phyloP scores from a whole-genome alignment of 257 asterid genomes.

The Primulina huaijiensis region DNA sequence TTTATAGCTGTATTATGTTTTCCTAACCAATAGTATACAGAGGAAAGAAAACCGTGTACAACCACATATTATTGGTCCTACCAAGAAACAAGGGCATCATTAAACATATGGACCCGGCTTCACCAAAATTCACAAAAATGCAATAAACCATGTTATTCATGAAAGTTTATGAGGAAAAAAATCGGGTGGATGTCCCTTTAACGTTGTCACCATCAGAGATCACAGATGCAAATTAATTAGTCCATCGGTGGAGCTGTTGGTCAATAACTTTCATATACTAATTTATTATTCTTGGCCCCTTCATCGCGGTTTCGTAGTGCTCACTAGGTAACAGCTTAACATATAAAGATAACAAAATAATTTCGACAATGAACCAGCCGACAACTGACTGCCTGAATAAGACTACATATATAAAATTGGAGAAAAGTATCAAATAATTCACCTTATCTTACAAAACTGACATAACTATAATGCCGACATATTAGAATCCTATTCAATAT shows the following conservation, averaged over 20 bases:
- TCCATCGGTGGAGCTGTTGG: background rate
- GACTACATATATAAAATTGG: conserved; percentile 21
- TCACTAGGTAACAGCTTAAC: conserved; percentile 10
- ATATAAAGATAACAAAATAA: conserved; percentile 12
- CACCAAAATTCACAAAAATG: conserved; percentile 32
- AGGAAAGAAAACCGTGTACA: conserved; percentile 37
- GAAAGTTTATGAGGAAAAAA: conserved; percentile 21
- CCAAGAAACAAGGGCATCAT: conserved; percentile 33
- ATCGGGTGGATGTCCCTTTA: conserved; percentile 25
- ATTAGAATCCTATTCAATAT: conserved; percentile 24
- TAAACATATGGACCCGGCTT: conserved; percentile 46
- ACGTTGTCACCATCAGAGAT: conserved; percentile 28
- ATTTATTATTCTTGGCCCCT: background rate
- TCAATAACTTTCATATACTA: background rate
- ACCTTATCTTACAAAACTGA: conserved; percentile 33
- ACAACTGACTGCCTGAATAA: conserved; percentile 25
- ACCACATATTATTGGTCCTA: conserved; percentile 56
- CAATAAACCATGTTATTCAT: conserved; percentile 27
- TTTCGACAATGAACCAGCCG: conserved; percentile 19
- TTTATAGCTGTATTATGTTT: conserved; percentile 3
- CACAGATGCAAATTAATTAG: conserved; percentile 21
- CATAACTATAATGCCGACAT: conserved; percentile 32
- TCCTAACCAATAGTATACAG: conserved; percentile 17
- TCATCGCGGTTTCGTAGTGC: background rate
- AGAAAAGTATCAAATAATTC: conserved; percentile 19